Evolutionary conservation across 176 grass and related monocot genomes (phyloP).

Genomic region (Raddia guianensis): DNA sequence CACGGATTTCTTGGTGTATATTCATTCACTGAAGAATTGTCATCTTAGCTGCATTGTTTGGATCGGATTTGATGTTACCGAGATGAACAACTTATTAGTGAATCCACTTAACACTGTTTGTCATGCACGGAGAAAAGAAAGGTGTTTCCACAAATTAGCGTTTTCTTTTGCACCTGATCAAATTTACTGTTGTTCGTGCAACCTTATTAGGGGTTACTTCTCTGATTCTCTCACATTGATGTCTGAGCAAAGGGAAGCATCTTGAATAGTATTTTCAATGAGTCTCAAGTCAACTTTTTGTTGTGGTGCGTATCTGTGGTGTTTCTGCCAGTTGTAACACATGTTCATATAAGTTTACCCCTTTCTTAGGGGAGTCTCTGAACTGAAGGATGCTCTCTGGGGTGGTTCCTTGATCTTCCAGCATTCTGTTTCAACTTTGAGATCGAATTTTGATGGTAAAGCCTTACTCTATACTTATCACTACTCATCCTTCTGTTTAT

Average conservation of each 20-base stretch:
- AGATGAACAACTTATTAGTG: not conserved
- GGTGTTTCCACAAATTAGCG: not conserved
- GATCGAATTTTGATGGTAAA: conserved; percentile 50
- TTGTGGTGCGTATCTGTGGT: not conserved
- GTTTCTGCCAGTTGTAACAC: conserved; percentile 2
- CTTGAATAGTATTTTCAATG: not conserved
- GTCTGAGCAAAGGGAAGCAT: not conserved
- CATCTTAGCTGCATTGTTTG: not conserved
- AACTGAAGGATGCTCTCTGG: conserved; percentile 53
- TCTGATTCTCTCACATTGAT: conserved; percentile 5
- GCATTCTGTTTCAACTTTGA: conserved; percentile 57
- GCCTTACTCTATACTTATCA: not conserved
- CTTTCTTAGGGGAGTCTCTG: conserved; percentile 36
- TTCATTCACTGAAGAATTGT: not conserved
- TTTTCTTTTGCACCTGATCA: not conserved
- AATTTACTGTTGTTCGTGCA: not conserved
- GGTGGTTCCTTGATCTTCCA: conserved; percentile 50
- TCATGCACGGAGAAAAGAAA: not conserved
- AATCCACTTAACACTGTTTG: not conserved
- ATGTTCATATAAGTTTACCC: not conserved
- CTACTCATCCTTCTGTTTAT: not conserved
- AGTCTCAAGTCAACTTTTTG: not conserved
- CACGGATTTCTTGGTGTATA: not conserved
- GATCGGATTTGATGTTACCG: not conserved
- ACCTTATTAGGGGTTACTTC: not conserved